A percentile compares a stretch with the other conserved stretches of the same genome.
Evolutionary conservation across 805 yeast species (phyloP).

Genomic region (Candida maesae): DNA sequence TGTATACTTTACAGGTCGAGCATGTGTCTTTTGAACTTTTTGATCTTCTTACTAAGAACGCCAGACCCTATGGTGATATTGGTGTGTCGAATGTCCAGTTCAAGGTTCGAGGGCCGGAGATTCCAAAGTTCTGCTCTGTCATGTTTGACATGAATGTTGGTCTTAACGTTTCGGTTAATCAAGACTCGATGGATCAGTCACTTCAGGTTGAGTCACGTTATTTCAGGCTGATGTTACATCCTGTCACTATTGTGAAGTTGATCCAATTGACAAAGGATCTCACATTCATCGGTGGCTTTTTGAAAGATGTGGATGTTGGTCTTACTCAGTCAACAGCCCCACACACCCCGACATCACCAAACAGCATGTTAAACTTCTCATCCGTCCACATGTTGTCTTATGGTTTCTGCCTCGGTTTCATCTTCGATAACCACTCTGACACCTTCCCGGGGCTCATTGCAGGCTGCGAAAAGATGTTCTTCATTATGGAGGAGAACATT

Average conservation of each 20-base stretch:
- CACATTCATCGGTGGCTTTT: not conserved
- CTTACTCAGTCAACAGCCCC: not conserved
- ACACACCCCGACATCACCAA: not conserved
- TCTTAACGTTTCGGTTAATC: conserved; percentile 41
- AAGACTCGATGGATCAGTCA: conserved; percentile 33
- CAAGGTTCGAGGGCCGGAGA: conserved; percentile 26
- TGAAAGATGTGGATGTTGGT: not conserved
- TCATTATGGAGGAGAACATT: conserved; percentile 53
- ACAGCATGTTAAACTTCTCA: conserved; percentile 28
- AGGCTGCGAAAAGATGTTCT: conserved; percentile 73
- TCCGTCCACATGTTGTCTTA: conserved; percentile 57
- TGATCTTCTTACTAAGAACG: conserved; percentile 8
- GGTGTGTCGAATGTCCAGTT: conserved; percentile 27
- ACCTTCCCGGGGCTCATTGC: conserved; percentile 65
- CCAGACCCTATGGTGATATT: conserved; percentile 22
- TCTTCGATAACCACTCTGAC: conserved; percentile 44
- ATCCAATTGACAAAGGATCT: conserved; percentile 9
- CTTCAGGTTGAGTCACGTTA: conserved; percentile 57
- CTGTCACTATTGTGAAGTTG: conserved; percentile 40
- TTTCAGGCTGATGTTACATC: conserved; percentile 55
- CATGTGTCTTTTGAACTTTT: conserved; percentile 9
- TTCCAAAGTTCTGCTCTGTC: conserved; percentile 37
- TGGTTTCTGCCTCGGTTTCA: conserved; percentile 75
- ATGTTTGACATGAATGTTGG: conserved; percentile 44
- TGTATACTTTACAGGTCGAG: conserved; percentile 11